Conservation (phyloP, 495 filamentous ascomycete genomes). For the Penicillium nucicola region DNA sequence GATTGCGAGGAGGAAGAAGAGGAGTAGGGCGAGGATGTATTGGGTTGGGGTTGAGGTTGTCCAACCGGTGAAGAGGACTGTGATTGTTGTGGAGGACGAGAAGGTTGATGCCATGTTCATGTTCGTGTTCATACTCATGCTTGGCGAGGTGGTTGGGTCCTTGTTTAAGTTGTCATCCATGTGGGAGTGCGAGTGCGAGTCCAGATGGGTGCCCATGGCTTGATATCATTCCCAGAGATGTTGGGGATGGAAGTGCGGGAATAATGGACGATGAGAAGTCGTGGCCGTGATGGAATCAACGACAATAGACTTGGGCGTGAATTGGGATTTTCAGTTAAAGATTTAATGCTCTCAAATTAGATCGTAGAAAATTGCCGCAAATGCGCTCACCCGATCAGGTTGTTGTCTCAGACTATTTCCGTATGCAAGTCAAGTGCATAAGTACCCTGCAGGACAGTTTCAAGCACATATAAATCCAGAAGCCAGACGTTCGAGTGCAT, state of each 20-base stretch:
- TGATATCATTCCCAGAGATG: too few relatives aligned
- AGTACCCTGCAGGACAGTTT: neutral
- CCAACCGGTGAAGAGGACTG: conserved; percentile 21
- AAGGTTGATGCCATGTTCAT: conserved; percentile 14
- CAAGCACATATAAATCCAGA: too few relatives aligned
- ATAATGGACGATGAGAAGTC: too few relatives aligned
- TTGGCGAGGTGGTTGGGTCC: neutral
- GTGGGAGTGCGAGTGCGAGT: neutral
- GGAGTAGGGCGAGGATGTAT: conserved; percentile 12
- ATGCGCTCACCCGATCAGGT: neutral
- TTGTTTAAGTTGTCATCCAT: neutral
- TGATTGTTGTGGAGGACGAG: conserved; percentile 9
- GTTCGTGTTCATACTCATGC: conserved; percentile 3
- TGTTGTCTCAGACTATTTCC: neutral
- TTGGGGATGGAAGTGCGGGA: too few relatives aligned
- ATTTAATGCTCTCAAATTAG: too few relatives aligned
- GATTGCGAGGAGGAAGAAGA: conserved; percentile 15
- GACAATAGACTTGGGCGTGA: too few relatives aligned
- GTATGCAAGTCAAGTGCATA: neutral
- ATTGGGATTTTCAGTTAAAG: too few relatives aligned
- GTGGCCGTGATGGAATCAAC: too few relatives aligned
- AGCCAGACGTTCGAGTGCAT: too few relatives aligned
- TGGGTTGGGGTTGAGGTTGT: conserved; percentile 10
- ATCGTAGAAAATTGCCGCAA: neutral
- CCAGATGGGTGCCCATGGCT: too few relatives aligned